Evolutionary conservation across 1,139 yeast genomes (phyloP), one percentile per base, ranked within the genome.

Genomic region (Lodderomyces elongisporus): DNA sequence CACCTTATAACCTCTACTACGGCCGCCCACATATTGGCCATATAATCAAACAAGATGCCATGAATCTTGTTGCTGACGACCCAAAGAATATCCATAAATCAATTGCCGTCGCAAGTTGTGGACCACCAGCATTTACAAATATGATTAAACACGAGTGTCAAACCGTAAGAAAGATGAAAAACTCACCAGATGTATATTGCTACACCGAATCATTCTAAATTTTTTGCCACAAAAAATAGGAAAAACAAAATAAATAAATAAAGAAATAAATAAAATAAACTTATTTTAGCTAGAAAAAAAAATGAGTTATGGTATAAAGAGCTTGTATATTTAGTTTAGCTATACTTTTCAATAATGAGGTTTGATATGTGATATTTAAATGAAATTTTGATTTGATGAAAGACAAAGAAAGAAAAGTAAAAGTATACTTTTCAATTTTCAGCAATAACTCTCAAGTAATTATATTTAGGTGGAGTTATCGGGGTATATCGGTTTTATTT

Each of bases 91-190:
- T 13, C 12, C 35, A 58, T 26, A 51, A 47, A 35, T 46, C 59
- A 2, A 25, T 66, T 37, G 70, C 71, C 0, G 62, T 67, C 2
- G 43, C 58, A 13, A 49, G 59, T 15, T 66, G 73, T 53, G 74
- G 74, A 1, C 65, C 70, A 4, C 45, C 38, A 3, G 32, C 31
- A 3, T 55, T 67, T 32, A 50, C 60, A 3, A 46, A 56, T 16
- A 36, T 38, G 13, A 48, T 63, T 9, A 59, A 54, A 34, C 43
- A 39, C 4, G 51, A 44, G 27, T 56, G 66, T 35, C 63, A 60
- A 36, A 44, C 34, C 24, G 52, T 51, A 27, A 49, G 66, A 30
- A 49, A 55, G 48, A 33, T 38, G 12, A 46, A 45, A 9, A 44
- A 49, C 25, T 46, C 62, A 4, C 66, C 64, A 1, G 66, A 61